phyloP scores from a whole-genome alignment of 2,329 filamentous ascomycete species.

The Fusarium heterosporum region DNA sequence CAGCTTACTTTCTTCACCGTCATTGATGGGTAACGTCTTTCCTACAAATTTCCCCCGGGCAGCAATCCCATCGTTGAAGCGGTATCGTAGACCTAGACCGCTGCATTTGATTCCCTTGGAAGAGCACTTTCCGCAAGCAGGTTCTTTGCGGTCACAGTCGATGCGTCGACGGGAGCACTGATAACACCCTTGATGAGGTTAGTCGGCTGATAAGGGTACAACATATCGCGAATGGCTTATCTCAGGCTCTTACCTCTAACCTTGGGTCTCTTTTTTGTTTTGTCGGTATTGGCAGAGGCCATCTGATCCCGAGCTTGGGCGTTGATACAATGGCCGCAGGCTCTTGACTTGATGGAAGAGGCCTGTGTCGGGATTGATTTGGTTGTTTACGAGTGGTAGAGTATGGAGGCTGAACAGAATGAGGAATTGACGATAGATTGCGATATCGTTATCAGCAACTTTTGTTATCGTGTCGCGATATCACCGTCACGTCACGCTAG shows the following conservation, averaged over 20 bases:
- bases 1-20: background rate
- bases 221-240: background rate
- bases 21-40: constrained; percentile 27
- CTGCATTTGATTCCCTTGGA: constrained; percentile 40
- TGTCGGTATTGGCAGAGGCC: constrained; percentile 4
- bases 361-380: background rate
- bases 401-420: background rate
- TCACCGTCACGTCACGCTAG: background rate
- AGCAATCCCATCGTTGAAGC: constrained; percentile 42
- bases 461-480: constrained; percentile 7
- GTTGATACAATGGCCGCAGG: background rate
- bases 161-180: constrained; percentile 43
- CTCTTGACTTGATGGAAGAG: background rate
- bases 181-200: constrained; percentile 31
- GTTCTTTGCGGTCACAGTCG: constrained; percentile 42
- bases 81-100: constrained; percentile 38
- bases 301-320: background rate
- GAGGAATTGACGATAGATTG: background rate
- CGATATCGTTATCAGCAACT: background rate
- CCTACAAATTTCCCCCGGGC: constrained; percentile 40
- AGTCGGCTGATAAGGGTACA: background rate
- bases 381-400: background rate
- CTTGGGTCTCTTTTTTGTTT: constrained; percentile 32
- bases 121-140: constrained; percentile 37
- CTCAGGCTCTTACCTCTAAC: constrained; percentile 17